Percentiles rank a stretch among this genome's conserved stretches.
phyloP scores from a whole-genome alignment of 495 filamentous ascomycete genomes.

The Neurospora sp. region DNA sequence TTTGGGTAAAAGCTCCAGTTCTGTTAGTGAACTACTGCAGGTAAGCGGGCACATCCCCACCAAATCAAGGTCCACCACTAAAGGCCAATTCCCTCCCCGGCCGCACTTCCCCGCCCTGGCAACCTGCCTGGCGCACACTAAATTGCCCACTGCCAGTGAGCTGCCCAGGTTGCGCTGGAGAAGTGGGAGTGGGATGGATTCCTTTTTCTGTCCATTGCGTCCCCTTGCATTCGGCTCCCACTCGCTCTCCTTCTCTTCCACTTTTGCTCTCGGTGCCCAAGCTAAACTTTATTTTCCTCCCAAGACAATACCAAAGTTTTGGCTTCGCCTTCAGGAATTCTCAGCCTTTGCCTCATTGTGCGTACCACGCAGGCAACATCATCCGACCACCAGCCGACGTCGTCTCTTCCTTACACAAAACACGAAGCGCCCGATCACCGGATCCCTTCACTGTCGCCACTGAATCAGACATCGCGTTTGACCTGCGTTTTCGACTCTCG shows the following conservation, averaged over 20 bases:
- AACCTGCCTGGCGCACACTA: neutral
- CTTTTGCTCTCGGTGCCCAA: neutral
- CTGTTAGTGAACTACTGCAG: conserved; percentile 8
- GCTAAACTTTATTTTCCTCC: neutral
- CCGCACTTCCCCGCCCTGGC: neutral
- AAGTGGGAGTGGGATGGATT: neutral
- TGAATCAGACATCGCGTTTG: neutral
- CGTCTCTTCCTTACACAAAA: neutral
- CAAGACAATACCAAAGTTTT: neutral
- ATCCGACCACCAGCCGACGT: neutral
- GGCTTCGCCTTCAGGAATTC: neutral
- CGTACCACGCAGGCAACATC: neutral
- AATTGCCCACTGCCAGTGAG: neutral
- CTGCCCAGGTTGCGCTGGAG: neutral
- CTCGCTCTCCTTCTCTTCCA: neutral
- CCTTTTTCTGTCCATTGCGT: neutral
- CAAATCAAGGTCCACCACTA: neutral
- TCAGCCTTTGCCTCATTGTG: neutral
- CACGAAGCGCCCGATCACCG: neutral
- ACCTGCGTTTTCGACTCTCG: neutral
- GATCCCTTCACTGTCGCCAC: neutral
- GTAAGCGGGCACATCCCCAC: conserved; percentile 11
- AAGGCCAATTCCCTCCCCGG: neutral
- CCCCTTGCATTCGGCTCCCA: neutral
- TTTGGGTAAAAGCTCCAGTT: neutral